Evolutionary conservation across 345 rosid species (phyloP).

Genomic region (Geranium brycei): DNA sequence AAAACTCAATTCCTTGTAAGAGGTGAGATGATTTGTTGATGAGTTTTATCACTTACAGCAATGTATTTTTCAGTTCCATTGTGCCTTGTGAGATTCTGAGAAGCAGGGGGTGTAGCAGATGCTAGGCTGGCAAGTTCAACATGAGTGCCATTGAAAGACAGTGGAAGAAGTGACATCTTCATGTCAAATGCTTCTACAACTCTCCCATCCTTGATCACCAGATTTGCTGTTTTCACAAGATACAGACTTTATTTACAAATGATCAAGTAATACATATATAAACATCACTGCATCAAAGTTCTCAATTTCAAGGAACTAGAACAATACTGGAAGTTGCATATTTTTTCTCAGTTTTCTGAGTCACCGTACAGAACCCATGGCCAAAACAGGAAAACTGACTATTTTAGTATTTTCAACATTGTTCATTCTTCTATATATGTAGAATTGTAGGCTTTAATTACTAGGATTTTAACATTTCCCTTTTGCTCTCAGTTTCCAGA

Average conservation of each 20-base stretch:
- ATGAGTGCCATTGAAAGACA: not conserved
- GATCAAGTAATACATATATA: not conserved
- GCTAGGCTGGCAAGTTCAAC: not conserved
- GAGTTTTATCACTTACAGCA: not conserved
- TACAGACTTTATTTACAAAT: not conserved
- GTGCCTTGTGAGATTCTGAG: not conserved
- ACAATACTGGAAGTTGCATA: not conserved
- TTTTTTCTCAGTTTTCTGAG: not conserved
- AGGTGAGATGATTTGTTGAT: not conserved
- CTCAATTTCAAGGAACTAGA: no score
- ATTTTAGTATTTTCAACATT: not conserved
- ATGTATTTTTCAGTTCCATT: not conserved
- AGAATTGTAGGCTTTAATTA: no score
- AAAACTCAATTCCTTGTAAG: not conserved
- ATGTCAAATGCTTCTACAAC: slow-evolving; percentile 7
- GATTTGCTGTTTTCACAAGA: slow-evolving; percentile 10
- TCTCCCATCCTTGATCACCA: slow-evolving; percentile 20
- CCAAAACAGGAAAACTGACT: no score
- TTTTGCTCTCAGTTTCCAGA: not conserved
- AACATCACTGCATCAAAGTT: not conserved
- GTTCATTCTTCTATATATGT: not conserved
- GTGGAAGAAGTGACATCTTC: slow-evolving; percentile 4
- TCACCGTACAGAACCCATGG: not conserved
- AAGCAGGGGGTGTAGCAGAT: not conserved
- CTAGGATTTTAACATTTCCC: not conserved